Evolutionary conservation across 148 eudicot species (phyloP).

Genomic region (Rhododendron williamsianum): DNA sequence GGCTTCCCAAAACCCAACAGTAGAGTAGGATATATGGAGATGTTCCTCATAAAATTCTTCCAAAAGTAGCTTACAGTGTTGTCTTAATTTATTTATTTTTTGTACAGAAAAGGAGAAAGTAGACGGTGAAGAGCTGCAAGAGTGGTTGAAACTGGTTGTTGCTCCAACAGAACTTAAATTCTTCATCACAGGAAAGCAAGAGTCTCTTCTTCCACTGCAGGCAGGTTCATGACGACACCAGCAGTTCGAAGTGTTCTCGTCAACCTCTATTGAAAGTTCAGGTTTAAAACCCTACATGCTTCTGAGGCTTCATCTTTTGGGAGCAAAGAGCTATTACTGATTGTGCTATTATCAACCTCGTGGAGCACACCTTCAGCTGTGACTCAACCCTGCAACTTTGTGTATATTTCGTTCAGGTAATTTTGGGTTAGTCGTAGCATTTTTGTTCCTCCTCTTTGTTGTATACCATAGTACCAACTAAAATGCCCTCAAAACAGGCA

Average conservation of each 20-base stretch:
- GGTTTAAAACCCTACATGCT: not conserved
- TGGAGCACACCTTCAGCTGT: not conserved
- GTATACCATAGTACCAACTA: not conserved
- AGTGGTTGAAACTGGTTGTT: constrained; percentile 83
- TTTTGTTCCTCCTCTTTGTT: not conserved
- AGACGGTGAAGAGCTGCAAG: constrained; percentile 84
- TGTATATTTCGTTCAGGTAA: not conserved
- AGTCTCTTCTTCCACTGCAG: constrained; percentile 55
- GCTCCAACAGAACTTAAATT: constrained; percentile 77
- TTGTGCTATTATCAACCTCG: not conserved
- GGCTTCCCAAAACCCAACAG: not conserved
- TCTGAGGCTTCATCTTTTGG: not conserved
- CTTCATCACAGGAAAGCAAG: constrained; percentile 64
- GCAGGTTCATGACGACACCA: constrained; percentile 22
- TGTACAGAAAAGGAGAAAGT: constrained; percentile 76
- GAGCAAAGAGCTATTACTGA: not conserved
- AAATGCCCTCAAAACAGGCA: not conserved
- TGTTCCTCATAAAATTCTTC: not conserved
- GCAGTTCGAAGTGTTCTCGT: constrained; percentile 2
- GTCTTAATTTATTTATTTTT: not conserved
- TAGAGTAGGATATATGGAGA: not conserved
- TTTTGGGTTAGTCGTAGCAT: not conserved
- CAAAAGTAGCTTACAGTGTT: not conserved
- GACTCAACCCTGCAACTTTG: constrained; percentile 7
- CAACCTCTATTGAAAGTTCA: not conserved